Conservation (phyloP, 2,329 filamentous ascomycete species). For the Fusarium phyllophilum region DNA sequence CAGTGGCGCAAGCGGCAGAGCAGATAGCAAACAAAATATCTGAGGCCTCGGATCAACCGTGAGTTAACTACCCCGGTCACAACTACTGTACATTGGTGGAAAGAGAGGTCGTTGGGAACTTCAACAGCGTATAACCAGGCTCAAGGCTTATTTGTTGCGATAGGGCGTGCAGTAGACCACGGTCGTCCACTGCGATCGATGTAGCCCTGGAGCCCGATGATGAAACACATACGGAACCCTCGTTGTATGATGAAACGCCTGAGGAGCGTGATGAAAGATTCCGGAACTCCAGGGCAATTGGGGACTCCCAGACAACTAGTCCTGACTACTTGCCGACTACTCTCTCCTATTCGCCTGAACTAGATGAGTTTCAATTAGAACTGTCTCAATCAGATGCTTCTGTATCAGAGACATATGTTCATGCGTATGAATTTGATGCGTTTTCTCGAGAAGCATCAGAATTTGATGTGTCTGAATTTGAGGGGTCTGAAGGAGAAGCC, state of each 20-base stretch:
- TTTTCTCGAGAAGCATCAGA: not conserved
- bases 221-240: not conserved
- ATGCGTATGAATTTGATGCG: not conserved
- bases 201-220: not conserved
- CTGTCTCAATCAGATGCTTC: not conserved
- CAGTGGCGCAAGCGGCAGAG: not conserved
- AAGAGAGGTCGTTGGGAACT: not conserved
- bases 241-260: not conserved
- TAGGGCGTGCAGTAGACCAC: not conserved
- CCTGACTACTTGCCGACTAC: not conserved
- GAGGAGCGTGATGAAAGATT: not conserved
- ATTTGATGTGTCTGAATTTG: too few relatives aligned
- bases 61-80: not conserved
- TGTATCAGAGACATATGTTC: not conserved
- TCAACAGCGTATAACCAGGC: not conserved
- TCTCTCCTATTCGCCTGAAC: not conserved
- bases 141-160: not conserved
- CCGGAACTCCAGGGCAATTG: not conserved
- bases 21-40: not conserved
- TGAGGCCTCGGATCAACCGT: not conserved
- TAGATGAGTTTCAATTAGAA: not conserved
- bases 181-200: not conserved
- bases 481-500: not conserved
- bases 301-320: not conserved
- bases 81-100: not conserved